Conservation (phyloP, 2,329 filamentous ascomycete genomes). For the Penicillium oxalicum region DNA sequence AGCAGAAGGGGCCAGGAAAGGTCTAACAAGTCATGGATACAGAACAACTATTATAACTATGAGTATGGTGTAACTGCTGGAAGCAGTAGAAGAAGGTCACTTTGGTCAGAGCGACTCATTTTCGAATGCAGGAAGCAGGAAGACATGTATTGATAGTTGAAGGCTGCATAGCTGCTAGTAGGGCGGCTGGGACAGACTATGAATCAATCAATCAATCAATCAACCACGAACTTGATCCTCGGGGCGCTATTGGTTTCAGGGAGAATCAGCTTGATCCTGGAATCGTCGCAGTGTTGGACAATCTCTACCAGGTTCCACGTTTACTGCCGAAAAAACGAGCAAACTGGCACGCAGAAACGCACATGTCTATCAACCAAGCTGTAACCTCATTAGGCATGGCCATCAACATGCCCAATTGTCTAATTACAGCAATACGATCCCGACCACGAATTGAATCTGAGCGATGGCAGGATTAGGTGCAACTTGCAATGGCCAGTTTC, state of each 20-base stretch:
- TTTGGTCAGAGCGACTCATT: constrained; percentile 1
- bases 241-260: not conserved
- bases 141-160: too few relatives aligned
- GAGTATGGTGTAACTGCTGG: constrained; percentile 1
- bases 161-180: too few relatives aligned
- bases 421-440: not conserved
- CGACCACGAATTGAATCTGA: not conserved
- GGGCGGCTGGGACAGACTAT: not conserved
- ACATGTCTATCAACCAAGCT: not conserved
- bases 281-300: not conserved
- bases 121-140: constrained; percentile 1
- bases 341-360: not conserved
- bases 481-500: not conserved
- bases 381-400: not conserved
- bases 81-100: not conserved
- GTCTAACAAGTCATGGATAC: constrained; percentile 2
- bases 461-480: not conserved
- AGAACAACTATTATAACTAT: constrained; percentile 4
- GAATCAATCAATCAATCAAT: not conserved
- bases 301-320: not conserved
- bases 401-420: not conserved
- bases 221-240: not conserved
- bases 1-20: constrained; percentile 1
- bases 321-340: not conserved
- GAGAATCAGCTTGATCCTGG: not conserved